These are phyloP conservation scores for Saccharomycopsis hybrid DNA, from an alignment of 1,139 yeast species.

Conservation along the genomic window DNA sequence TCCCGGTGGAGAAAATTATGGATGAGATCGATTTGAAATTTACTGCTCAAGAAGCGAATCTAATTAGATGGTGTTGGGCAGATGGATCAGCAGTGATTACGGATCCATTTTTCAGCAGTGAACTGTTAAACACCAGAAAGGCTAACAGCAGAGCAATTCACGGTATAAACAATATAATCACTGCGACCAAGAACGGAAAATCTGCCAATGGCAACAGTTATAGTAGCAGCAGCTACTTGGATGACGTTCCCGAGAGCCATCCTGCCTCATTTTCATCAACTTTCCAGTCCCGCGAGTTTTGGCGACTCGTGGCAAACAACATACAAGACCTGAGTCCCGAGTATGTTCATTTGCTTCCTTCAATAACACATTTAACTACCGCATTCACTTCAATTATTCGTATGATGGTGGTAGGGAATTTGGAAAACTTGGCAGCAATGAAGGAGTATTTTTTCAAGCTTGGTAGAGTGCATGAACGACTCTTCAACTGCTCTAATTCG, in stretches of 20 bases:
- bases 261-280: slow-evolving; percentile 8
- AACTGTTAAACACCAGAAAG: too few species aligned
- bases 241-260: background rate
- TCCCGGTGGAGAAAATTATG: slow-evolving; percentile 3
- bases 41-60: background rate
- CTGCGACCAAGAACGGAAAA: background rate
- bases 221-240: background rate
- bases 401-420: slow-evolving; percentile 1
- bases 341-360: background rate
- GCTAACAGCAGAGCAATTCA: too few species aligned
- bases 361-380: slow-evolving; percentile 4
- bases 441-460: slow-evolving; percentile 14
- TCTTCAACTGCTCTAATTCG: slow-evolving; percentile 3
- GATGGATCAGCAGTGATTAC: background rate
- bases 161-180: too few species aligned
- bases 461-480: slow-evolving; percentile 10
- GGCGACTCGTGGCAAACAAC: slow-evolving; percentile 3
- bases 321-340: background rate
- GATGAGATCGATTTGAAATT: slow-evolving; percentile 7
- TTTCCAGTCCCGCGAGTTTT: slow-evolving; percentile 2
- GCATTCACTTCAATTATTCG: slow-evolving; percentile 8
- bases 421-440: slow-evolving; percentile 4
- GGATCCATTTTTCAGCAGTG: background rate
- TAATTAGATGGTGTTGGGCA: slow-evolving; percentile 9
- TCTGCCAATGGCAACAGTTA: background rate